Percentiles rank a stretch among this genome's conserved stretches.
Conservation (phyloP, 352 stramenopile species). For the Phytopythium vexans region DNA sequence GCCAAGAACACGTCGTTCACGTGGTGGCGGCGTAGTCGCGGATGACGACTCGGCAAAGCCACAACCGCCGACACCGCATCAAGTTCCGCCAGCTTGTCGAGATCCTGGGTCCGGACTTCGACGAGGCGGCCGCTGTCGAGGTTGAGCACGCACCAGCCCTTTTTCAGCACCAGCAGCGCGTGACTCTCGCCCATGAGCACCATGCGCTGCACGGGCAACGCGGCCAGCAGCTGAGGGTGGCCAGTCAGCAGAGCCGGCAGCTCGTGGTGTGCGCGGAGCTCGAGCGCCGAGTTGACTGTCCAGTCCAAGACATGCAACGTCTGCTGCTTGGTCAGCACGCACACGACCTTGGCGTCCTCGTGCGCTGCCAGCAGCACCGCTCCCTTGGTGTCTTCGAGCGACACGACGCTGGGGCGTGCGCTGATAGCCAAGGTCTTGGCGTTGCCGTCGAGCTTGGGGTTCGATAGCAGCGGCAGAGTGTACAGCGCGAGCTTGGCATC, state of each 20-base stretch:
- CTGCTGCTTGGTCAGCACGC: conserved; percentile 56
- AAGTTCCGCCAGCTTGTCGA: conserved; percentile 22
- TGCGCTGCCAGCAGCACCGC: conserved; percentile 50
- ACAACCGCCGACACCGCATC: conserved; percentile 32
- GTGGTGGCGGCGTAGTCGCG: conserved; percentile 22
- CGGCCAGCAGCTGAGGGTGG: conserved; percentile 2
- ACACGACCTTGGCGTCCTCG: conserved; percentile 51
- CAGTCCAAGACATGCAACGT: conserved; percentile 74
- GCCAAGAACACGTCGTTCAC: conserved; percentile 54
- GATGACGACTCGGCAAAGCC: conserved; percentile 33
- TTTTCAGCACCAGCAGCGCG: conserved; percentile 64
- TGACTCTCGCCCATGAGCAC: conserved; percentile 67
- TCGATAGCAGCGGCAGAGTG: conserved; percentile 55
- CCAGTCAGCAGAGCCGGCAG: conserved; percentile 23
- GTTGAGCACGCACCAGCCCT: conserved; percentile 60
- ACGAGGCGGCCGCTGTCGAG: conserved; percentile 57
- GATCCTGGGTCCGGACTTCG: conserved; percentile 15
- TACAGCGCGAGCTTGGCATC: conserved; percentile 61
- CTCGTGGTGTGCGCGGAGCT: conserved; percentile 57
- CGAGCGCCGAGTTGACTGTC: conserved; percentile 48
- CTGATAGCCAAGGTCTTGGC: conserved; percentile 6
- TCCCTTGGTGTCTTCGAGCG: conserved; percentile 62
- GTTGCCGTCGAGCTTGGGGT: conserved; percentile 32
- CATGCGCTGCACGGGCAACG: conserved; percentile 47
- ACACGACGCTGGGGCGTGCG: conserved; percentile 19